Conservation (phyloP, 2,329 filamentous ascomycete genomes). For the Colletotrichum noveboracense region DNA sequence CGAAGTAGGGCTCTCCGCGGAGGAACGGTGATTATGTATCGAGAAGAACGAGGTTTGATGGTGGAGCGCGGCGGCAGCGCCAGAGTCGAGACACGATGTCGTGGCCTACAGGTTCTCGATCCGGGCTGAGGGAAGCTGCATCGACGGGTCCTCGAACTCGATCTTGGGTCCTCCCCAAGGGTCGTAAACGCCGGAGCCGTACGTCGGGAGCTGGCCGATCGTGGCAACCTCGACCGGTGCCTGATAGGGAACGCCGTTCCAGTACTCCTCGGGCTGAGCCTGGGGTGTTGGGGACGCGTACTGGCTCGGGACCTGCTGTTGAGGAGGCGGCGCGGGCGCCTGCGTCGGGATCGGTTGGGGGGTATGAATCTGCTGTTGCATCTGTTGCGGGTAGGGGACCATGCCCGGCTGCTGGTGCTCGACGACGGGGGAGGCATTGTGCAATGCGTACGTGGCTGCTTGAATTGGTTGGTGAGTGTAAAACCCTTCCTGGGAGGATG, state of each 20-base stretch:
- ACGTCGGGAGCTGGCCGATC: slow-evolving; percentile 57
- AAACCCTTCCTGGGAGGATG: slow-evolving; percentile 57
- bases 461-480: slow-evolving; percentile 62
- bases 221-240: slow-evolving; percentile 61
- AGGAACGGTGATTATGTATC: neutral
- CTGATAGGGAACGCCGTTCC: slow-evolving; percentile 56
- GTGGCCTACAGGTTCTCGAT: slow-evolving; percentile 56
- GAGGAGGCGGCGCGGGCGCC: slow-evolving; percentile 19
- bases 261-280: slow-evolving; percentile 56
- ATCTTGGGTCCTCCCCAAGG: slow-evolving; percentile 58
- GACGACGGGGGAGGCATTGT: slow-evolving; percentile 53
- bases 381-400: slow-evolving; percentile 44
- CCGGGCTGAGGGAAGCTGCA: slow-evolving; percentile 65
- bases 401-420: slow-evolving; percentile 44
- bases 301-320: slow-evolving; percentile 32
- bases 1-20: neutral
- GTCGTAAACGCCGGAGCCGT: slow-evolving; percentile 55
- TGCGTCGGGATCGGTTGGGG: slow-evolving; percentile 38
- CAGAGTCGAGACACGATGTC: neutral
- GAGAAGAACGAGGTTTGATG: neutral
- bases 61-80: neutral
- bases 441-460: slow-evolving; percentile 52
- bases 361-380: slow-evolving; percentile 36
- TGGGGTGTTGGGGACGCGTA: slow-evolving; percentile 39
- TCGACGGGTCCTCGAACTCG: slow-evolving; percentile 61